Evolutionary conservation across 1,139 yeast genomes (phyloP).

Genomic region (Pneumocystis canis): DNA sequence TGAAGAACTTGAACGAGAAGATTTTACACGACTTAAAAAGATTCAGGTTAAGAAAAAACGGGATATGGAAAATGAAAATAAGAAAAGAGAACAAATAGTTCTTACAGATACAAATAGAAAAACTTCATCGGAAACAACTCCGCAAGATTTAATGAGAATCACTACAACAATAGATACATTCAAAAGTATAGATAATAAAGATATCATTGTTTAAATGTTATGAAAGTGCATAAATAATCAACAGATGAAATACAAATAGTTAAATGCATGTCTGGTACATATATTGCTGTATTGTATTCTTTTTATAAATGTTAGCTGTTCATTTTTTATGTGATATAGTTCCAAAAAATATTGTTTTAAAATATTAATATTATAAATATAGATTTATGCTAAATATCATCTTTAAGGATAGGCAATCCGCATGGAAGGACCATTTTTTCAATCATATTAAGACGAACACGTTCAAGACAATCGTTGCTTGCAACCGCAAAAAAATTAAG

Average conservation of each 20-base stretch:
- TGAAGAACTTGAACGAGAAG: slow-evolving; percentile 96
- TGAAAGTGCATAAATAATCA: too few species aligned
- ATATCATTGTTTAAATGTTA: not conserved
- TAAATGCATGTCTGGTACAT: too few species aligned
- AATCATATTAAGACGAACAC: slow-evolving; percentile 38
- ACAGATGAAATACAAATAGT: too few species aligned
- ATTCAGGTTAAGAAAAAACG: slow-evolving; percentile 92
- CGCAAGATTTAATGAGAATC: too few species aligned
- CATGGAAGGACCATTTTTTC: slow-evolving; percentile 46
- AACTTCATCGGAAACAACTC: not conserved
- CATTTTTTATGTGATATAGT: too few species aligned
- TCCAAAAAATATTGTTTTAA: too few species aligned
- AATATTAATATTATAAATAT: too few species aligned
- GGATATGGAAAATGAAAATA: slow-evolving; percentile 35
- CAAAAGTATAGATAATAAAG: not conserved
- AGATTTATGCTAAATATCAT: not conserved
- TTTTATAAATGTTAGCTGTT: too few species aligned
- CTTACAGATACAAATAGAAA: not conserved
- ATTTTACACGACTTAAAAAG: slow-evolving; percentile 87
- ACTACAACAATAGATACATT: not conserved
- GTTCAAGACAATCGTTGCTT: slow-evolving; percentile 37
- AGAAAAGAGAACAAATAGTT: slow-evolving; percentile 5
- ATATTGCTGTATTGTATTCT: too few species aligned
- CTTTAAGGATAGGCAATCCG: slow-evolving; percentile 19
- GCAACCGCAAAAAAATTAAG: slow-evolving; percentile 56